These are phyloP conservation scores for Cercophora samala DNA, from an alignment of 495 filamentous ascomycete species.

Conservation along the genomic window DNA sequence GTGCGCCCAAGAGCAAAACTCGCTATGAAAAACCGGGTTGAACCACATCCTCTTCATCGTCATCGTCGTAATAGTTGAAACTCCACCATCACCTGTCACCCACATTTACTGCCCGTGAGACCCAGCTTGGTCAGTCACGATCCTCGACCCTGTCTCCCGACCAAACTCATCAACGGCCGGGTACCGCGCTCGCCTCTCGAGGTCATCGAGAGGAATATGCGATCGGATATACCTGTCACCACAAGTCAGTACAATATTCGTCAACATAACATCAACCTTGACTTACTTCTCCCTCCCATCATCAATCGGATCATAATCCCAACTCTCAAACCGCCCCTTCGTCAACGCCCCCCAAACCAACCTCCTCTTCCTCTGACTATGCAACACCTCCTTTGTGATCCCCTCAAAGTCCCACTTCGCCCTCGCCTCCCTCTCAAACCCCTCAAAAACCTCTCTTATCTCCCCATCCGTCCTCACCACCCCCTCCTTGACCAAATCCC, in stretches of 20 bases:
- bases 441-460: conserved; percentile 47
- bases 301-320: conserved; percentile 74
- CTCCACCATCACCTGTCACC: not conserved
- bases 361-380: conserved; percentile 66
- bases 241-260: conserved; percentile 3
- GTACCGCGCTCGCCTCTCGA: conserved; percentile 62
- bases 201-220: conserved; percentile 63
- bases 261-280: not conserved
- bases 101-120: conserved; percentile 41
- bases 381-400: conserved; percentile 65
- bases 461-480: conserved; percentile 40
- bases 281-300: conserved; percentile 69
- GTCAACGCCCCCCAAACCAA: conserved; percentile 73
- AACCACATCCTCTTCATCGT: not conserved
- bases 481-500: conserved; percentile 57
- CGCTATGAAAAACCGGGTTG: not conserved
- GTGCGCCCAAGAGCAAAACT: not conserved
- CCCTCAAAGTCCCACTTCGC: conserved; percentile 69
- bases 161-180: conserved; percentile 62
- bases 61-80: not conserved
- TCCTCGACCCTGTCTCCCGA: conserved; percentile 38
- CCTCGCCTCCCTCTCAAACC: conserved; percentile 63
- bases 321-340: conserved; percentile 63
- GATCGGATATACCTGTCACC: conserved; percentile 59
- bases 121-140: conserved; percentile 44